Percentiles rank a stretch among this genome's conserved stretches.
These are phyloP conservation scores for Syzygium grande DNA, from an alignment of 345 rosid species.

Conservation along the genomic window DNA sequence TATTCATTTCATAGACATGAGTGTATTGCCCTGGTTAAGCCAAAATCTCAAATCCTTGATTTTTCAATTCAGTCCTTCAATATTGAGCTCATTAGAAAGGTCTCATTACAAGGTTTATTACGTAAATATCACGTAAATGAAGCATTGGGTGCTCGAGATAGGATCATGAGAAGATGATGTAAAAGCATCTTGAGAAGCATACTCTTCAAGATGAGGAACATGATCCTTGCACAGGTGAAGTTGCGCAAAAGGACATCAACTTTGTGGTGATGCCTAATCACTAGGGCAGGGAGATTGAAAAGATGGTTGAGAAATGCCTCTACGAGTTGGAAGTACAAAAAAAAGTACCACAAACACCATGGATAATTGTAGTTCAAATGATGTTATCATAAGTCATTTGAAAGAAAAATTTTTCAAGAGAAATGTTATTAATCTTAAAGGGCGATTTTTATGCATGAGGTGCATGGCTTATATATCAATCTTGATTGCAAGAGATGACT, in stretches of 20 bases:
- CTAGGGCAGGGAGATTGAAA: not conserved
- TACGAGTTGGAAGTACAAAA: not conserved
- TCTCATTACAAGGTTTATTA: not conserved
- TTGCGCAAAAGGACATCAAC: not conserved
- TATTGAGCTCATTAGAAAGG: not conserved
- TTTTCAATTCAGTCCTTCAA: not conserved
- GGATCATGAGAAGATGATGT: not conserved
- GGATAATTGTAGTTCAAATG: not conserved
- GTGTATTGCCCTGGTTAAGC: not conserved
- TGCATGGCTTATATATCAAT: not conserved
- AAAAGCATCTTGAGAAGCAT: not conserved
- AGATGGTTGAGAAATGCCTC: not conserved
- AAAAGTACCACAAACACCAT: fast-evolving
- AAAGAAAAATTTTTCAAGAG: not conserved
- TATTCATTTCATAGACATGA: not conserved
- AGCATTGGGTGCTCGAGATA: not conserved
- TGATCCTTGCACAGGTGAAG: not conserved
- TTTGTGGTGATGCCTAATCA: not conserved
- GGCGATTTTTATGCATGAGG: not conserved
- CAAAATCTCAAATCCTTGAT: not conserved
- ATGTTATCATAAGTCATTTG: not conserved
- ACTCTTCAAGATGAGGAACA: not conserved
- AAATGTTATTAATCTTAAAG: not conserved
- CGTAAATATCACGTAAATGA: not conserved
- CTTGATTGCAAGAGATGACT: not conserved